Conservation (phyloP, 208 protist species). For the Wallacemonas sp. region DNA sequence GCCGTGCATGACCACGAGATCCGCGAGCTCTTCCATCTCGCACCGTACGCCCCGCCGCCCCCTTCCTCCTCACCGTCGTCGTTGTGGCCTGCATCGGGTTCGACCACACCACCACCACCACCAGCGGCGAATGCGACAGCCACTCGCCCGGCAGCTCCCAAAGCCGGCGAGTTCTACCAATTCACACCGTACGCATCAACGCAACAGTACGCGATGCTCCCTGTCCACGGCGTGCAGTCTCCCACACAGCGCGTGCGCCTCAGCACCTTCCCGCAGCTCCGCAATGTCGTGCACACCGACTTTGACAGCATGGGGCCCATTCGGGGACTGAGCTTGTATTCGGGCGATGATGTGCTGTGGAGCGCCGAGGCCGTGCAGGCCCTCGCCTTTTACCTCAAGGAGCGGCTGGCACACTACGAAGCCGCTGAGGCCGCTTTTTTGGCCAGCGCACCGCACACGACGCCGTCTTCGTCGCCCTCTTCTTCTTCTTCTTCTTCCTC, state of each 20-base stretch:
- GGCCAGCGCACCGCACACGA: not conserved
- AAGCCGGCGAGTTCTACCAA: slow-evolving; percentile 28
- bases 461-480: not conserved
- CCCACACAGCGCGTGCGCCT: slow-evolving; percentile 42
- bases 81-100: not conserved
- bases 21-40: slow-evolving; percentile 39
- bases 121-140: slow-evolving; percentile 1
- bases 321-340: slow-evolving; percentile 41
- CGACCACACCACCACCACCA: not conserved
- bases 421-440: slow-evolving; percentile 37
- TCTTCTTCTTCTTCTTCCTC: slow-evolving; percentile 7
- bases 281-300: slow-evolving; percentile 64
- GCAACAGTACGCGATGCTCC: slow-evolving; percentile 77
- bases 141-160: not conserved
- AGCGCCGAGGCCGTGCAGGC: slow-evolving; percentile 57
- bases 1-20: slow-evolving; percentile 33
- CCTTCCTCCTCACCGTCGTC: slow-evolving; percentile 6
- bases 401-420: slow-evolving; percentile 38
- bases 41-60: slow-evolving; percentile 32
- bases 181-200: slow-evolving; percentile 65
- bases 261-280: slow-evolving; percentile 58
- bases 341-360: slow-evolving; percentile 53
- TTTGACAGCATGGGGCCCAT: slow-evolving; percentile 69
- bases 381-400: slow-evolving; percentile 53
- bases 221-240: slow-evolving; percentile 29